Evolutionary conservation across 2,329 filamentous ascomycete species (phyloP), one percentile per base, ranked within the genome.

Genomic region (Truncatella angustata): DNA sequence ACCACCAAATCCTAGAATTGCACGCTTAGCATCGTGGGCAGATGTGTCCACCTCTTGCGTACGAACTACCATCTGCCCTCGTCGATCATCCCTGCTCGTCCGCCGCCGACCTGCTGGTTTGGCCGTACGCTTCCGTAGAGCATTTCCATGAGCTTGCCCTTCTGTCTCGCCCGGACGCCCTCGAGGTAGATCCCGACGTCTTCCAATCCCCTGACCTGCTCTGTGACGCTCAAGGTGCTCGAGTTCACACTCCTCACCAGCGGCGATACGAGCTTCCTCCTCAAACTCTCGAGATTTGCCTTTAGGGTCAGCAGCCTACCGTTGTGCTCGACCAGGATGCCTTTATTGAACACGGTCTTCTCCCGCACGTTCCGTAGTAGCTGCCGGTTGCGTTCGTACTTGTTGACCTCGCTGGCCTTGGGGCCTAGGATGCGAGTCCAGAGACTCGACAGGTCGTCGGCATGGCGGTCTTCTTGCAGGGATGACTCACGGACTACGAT

Each of bases 381-480:
- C 46, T 85, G 79, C 56, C 87, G 87, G 75, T 97, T 97, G 72
- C 89, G 90, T 68, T 96, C 91, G 70, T 91, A 97, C 69, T 97
- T 97, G 65, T 84, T 82, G n/a, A 96, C 78, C 58, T 87, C 81
- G 40, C 78, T 79, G 6, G 88, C 85, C 63, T 89, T 87, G 35
- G 87, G 78, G 1, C 91, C 92, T 1, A 97, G 83, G 20, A 96
- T 84, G 43, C 87, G 85, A 2, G 89, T 88, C 93, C 93, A 97
- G 7, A 97, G 80, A 3, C 85, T 87, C 2, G 87, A 86, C 39
- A 97, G 85, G 62, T 94, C 80, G 63, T 96, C 91, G 56, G 84
- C 85, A 66, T 95, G 89, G 26, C 85, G 77, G 37, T 87, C 85
- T 57, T 96, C 90, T 66, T 97, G 91, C 5, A 82, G 81, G 56